Evolutionary conservation across 108 stramenopile genomes (phyloP).

Genomic region (Skeletonema menzelii): DNA sequence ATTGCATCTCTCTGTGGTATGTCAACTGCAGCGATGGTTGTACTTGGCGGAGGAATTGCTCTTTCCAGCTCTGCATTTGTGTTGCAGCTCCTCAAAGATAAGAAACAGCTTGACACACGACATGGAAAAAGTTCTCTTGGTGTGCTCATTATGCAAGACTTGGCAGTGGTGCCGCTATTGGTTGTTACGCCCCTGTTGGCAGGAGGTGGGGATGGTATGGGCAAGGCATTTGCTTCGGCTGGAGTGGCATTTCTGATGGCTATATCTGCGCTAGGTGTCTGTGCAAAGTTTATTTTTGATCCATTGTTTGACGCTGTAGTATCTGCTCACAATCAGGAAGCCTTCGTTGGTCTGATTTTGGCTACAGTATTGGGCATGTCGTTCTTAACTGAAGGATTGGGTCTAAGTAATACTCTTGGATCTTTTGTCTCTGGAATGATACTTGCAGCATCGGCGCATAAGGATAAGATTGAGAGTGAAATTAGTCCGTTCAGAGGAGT

Average conservation of each 20-base stretch:
- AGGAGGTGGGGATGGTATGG: slow-evolving; percentile 57
- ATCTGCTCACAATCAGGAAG: slow-evolving; percentile 76
- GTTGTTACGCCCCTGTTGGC: slow-evolving; percentile 89
- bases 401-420: slow-evolving; percentile 92
- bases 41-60: slow-evolving; percentile 90
- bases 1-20: slow-evolving; percentile 59
- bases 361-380: slow-evolving; percentile 88
- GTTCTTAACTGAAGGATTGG: slow-evolving; percentile 89
- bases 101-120: slow-evolving; percentile 75
- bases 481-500: slow-evolving; percentile 87
- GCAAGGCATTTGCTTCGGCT: slow-evolving; percentile 72
- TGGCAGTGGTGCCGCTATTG: slow-evolving; percentile 92
- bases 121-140: slow-evolving; percentile 93
- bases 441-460: slow-evolving; percentile 82
- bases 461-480: slow-evolving; percentile 85
- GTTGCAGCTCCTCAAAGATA: slow-evolving; percentile 88
- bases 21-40: slow-evolving; percentile 66
- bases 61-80: slow-evolving; percentile 94
- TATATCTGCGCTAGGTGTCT: slow-evolving; percentile 62
- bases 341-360: slow-evolving; percentile 87
- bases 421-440: slow-evolving; percentile 92
- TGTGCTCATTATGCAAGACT: slow-evolving; percentile 89
- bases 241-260: slow-evolving; percentile 82
- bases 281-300: slow-evolving; percentile 77
- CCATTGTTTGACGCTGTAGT: slow-evolving; percentile 81